Base-by-base conservation (phyloP, 2,329 filamentous ascomycete species). In the Alternaria metachromatica region DNA sequence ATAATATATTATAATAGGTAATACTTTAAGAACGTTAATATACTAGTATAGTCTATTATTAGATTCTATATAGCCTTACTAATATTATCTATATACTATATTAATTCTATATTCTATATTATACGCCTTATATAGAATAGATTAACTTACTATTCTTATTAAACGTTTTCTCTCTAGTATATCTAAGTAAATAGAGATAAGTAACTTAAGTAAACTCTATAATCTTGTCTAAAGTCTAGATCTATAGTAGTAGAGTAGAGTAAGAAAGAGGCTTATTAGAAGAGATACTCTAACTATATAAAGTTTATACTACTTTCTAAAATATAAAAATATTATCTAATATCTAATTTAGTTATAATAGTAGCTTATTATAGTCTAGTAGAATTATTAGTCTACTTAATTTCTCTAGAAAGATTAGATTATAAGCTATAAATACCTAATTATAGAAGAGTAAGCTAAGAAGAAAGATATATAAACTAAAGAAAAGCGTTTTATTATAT, bases 151-250 rank as follows among this genome's bases (percentile, higher is more conserved):
- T 28, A 60, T 78, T 81, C 48, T 78, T 60, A 62, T 82, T 81
- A 50, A 82, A 80, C 5, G 70, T 76, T 62, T 82, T 81, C 15
- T 75, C 75, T 68, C 50, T 68, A 20, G 65, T 67, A 63, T 82
- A 81, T 69, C 71, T 72, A 20, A 82, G 74, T 25, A 49, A 62
- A 63, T 82, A 81, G 12, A 69, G 76, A 67, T 73, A 73, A 7
- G 73, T 72, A 9, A 61, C 58, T 61, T 61, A 3, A 56, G 58
- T 13, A 45, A 61, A 61, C 18, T 33, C 69, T 3, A 71, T 82
- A 30, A 82, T 76, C 63, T 79, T 20, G 44, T 75, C 71, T 9
- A 72, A 71, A 55, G 65, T 66, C 62, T 69, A 66, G 59, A 80
- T 79, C 66, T 66, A 65, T 23, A 65, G 75, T 33, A 70, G 33